Percentiles rank a stretch among this genome's conserved stretches.
These are phyloP conservation scores for Datisca glomerata DNA, from an alignment of 306 rosid genomes.

Conservation along the genomic window DNA sequence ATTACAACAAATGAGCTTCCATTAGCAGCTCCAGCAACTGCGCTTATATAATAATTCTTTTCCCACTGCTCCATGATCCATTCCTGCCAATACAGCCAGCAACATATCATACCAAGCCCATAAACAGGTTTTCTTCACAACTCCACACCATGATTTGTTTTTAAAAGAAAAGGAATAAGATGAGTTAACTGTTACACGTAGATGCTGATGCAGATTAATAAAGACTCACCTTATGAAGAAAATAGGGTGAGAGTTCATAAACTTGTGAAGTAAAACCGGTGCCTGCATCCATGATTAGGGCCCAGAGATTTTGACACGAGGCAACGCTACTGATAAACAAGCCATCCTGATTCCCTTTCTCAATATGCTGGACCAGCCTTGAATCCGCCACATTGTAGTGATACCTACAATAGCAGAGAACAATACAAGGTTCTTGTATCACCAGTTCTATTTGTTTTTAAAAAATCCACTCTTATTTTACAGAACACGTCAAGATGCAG, in stretches of 20 bases:
- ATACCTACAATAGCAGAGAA: constrained; percentile 1
- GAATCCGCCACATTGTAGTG: neutral
- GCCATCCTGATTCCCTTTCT: constrained; percentile 1
- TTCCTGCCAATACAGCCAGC: neutral
- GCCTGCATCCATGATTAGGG: neutral
- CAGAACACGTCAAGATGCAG: no score
- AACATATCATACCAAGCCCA: no score
- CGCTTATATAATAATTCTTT: neutral
- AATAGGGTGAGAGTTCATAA: neutral
- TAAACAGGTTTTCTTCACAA: no score
- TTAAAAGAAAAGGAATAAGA: neutral
- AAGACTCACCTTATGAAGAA: neutral
- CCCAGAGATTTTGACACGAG: neutral
- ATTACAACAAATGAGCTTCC: neutral
- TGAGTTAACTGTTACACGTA: neutral
- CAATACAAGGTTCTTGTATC: no score
- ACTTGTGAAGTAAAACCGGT: neutral
- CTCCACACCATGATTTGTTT: no score
- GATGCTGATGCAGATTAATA: neutral
- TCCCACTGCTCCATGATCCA: neutral
- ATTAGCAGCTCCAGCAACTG: neutral
- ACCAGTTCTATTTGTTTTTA: no score
- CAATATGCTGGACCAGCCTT: neutral
- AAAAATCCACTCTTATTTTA: no score
- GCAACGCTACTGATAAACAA: neutral